Evolutionary conservation across 768 basidiomycete genomes (phyloP).

Genomic region (Roridomyces roridus): DNA sequence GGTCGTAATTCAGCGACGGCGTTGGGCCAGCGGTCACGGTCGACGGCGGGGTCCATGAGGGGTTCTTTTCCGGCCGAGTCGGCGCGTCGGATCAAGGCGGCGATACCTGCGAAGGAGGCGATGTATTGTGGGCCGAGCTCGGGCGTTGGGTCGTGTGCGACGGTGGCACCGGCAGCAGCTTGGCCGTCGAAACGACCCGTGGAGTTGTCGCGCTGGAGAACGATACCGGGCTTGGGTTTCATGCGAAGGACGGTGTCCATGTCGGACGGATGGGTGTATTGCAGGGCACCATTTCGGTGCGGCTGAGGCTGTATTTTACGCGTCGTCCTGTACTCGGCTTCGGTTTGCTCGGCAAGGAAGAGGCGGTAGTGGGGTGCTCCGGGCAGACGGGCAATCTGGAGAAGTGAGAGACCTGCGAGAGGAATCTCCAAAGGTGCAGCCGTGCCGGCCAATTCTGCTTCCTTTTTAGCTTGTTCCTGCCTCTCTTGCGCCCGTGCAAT

Average conservation of each 20-base stretch:
- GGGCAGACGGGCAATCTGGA: constrained; percentile 31
- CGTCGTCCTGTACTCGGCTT: constrained; percentile 25
- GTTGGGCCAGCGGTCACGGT: constrained; percentile 7
- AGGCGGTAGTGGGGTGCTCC: constrained; percentile 32
- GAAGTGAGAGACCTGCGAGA: constrained; percentile 25
- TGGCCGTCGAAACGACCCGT: constrained; percentile 2
- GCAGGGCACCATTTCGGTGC: constrained; percentile 66
- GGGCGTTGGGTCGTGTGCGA: neutral
- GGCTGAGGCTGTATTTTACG: constrained; percentile 65
- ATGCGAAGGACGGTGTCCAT: constrained; percentile 62
- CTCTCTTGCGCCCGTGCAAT: constrained; percentile 35
- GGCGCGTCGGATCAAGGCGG: neutral
- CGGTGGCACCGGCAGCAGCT: neutral
- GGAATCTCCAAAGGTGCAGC: neutral
- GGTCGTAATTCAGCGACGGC: constrained; percentile 20
- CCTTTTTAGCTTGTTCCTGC: neutral
- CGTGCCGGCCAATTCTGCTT: neutral
- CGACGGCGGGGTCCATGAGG: constrained; percentile 9
- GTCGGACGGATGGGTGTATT: constrained; percentile 58
- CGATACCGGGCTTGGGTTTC: constrained; percentile 62
- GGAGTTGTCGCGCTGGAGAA: constrained; percentile 42
- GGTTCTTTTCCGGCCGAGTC: neutral
- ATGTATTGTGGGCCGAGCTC: neutral
- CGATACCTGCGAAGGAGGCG: constrained; percentile 17
- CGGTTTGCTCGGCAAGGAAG: constrained; percentile 43